Percentiles rank a stretch among this genome's conserved stretches.
These are phyloP conservation scores for Brassica incana DNA, from an alignment of 345 rosid genomes.

Conservation along the genomic window DNA sequence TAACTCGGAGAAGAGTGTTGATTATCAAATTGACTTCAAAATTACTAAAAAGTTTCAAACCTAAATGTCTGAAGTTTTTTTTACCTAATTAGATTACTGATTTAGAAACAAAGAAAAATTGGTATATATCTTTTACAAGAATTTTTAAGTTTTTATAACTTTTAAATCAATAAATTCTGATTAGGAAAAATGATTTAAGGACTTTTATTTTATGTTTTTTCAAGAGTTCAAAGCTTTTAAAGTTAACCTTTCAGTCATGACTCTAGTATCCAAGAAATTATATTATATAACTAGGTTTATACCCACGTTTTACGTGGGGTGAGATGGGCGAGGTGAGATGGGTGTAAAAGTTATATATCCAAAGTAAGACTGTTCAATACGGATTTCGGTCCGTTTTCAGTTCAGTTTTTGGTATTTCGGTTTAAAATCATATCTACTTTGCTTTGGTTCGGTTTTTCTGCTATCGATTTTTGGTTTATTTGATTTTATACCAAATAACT, in stretches of 20 bases:
- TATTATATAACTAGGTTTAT: too few species aligned
- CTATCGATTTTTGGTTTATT: too few species aligned
- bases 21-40: not conserved
- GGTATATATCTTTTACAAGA: not conserved
- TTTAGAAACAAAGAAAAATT: not conserved
- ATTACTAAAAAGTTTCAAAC: not conserved
- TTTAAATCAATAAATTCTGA: not conserved
- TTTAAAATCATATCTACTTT: too few species aligned
- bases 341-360: too few species aligned
- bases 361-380: too few species aligned
- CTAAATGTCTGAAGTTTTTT: not conserved
- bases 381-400: too few species aligned
- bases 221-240: not conserved
- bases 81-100: not conserved
- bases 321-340: too few species aligned
- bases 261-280: not conserved
- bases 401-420: too few species aligned
- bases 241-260: not conserved
- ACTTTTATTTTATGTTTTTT: not conserved
- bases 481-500: too few species aligned
- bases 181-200: not conserved
- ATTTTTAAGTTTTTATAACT: not conserved
- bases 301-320: too few species aligned
- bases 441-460: too few species aligned
- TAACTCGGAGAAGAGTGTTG: not conserved